Base-by-base conservation (phyloP, 164 flowering plant genomes). In the Vitis vinifera region DNA sequence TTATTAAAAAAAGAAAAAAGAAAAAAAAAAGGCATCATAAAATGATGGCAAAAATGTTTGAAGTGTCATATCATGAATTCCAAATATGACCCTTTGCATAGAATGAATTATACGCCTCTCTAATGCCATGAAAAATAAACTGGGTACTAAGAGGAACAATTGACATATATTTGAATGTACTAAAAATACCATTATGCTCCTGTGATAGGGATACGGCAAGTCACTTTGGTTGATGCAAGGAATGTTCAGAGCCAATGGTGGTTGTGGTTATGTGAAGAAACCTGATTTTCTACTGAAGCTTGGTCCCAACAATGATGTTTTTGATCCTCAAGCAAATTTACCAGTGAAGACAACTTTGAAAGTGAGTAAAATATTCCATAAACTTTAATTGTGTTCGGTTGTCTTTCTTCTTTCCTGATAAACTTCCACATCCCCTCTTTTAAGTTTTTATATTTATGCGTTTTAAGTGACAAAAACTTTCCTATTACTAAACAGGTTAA, bases 151-250 rank as follows among this genome's bases (percentile, higher is more conserved):
- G 44, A 37, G 37, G 12, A 59, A 27, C 12, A 3, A 11, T 23
- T 59, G 51, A 3, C 13, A 23, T n/a, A 59, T 19, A 14, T 16
- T 61, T 44, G 47, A 30, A 10, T 9, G 8, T 10, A 8, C 30
- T 68, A 47, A 23, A 23, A 8, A 6, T 37, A 27, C 66, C 27
- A 23, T 27, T 49, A 14, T 30, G 59, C 55, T 48, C 50, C 10
- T 59, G 12, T 62, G 29, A 52, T 78, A 84, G 89, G 81, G 82
- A 27, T 73, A 82, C 76, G 89, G 82, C 14, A 82, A 82, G 72
- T 71, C 84, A 23, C 86, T 86, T 55, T 82, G 90, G 88, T 70
- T 86, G 78, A 86, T 86, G 90, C 90, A 86, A 29, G 90, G 44
- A 37, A 37, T 3, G 44, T 37, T 37, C 44, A 37, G 44, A 37